A percentile compares a stretch with the other conserved stretches of the same genome.
Conservation (phyloP, 805 yeast species). For the Kuraishia cidri region DNA sequence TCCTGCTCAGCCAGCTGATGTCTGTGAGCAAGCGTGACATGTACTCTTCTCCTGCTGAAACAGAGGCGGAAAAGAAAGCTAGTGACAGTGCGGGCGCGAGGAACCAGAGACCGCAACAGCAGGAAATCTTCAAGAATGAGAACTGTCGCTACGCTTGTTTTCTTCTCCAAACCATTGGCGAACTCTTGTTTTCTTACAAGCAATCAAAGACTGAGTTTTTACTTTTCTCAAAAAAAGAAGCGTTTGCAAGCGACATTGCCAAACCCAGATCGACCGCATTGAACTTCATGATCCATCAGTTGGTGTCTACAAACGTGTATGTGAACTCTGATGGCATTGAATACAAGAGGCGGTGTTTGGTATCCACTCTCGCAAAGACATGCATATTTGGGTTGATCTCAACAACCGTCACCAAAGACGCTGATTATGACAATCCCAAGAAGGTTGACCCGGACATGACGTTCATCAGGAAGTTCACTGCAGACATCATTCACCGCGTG, state of each 20-base stretch:
- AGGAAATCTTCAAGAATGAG: conserved; percentile 34
- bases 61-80: conserved; percentile 7
- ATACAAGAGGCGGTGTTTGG: conserved; percentile 39
- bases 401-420: conserved; percentile 35
- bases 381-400: conserved; percentile 58
- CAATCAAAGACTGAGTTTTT: conserved; percentile 76
- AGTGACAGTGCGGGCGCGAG: too few species aligned
- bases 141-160: conserved; percentile 61
- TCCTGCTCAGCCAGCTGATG: conserved; percentile 61
- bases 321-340: conserved; percentile 27
- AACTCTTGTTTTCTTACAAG: conserved; percentile 69
- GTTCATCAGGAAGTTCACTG: conserved; percentile 63
- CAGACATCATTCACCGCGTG: conserved; percentile 58
- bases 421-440: background rate
- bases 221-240: conserved; percentile 57
- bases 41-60: conserved; percentile 7
- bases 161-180: conserved; percentile 58
- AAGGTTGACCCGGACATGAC: conserved; percentile 60
- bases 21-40: conserved; percentile 12
- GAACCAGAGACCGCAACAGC: too few species aligned
- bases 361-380: conserved; percentile 54
- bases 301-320: conserved; percentile 44
- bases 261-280: conserved; percentile 75
- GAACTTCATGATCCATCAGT: conserved; percentile 68
- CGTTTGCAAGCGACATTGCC: conserved; percentile 20